A percentile compares a stretch with the other conserved stretches of the same genome.
These are phyloP conservation scores for Malassezia sympodialis DNA, from an alignment of 1,284 basidiomycete genomes.

Conservation along the genomic window DNA sequence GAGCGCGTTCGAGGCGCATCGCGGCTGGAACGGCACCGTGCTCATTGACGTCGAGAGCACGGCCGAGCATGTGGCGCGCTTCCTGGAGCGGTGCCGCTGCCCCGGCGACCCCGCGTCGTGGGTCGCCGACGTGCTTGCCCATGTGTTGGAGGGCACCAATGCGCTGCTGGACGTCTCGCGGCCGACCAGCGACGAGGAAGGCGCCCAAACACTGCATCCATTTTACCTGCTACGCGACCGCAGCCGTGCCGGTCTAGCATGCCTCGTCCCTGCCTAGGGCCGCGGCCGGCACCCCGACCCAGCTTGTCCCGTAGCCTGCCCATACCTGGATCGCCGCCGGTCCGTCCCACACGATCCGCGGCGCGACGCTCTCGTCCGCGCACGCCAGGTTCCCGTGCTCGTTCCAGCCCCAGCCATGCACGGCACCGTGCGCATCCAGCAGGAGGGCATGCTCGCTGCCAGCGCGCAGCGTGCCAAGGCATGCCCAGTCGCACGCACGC, in stretches of 20 bases:
- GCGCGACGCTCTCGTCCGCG: not conserved
- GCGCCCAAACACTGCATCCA: slow-evolving; percentile 9
- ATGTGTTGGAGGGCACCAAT: not conserved
- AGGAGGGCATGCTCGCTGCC: slow-evolving; percentile 12
- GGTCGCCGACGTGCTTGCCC: not conserved
- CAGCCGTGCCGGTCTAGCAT: slow-evolving; percentile 31
- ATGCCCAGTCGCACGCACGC: not conserved
- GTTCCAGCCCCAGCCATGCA: slow-evolving; percentile 17
- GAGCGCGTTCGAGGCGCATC: slow-evolving; percentile 11
- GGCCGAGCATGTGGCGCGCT: slow-evolving; percentile 36
- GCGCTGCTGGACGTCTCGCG: not conserved
- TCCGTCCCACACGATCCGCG: not conserved
- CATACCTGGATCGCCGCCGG: not conserved
- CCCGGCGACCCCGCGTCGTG: slow-evolving; percentile 5
- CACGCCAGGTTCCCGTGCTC: slow-evolving; percentile 13
- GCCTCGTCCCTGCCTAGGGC: slow-evolving; percentile 25
- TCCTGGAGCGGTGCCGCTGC: slow-evolving; percentile 28
- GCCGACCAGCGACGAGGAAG: not conserved
- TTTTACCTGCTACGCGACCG: slow-evolving; percentile 35
- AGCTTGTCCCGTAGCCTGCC: slow-evolving; percentile 6
- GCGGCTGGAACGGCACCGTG: slow-evolving; percentile 31
- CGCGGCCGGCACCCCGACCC: not conserved
- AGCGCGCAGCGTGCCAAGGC: not conserved
- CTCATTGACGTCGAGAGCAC: slow-evolving; percentile 44
- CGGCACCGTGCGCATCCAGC: not conserved